Evolutionary conservation across 176 grass and related monocot genomes (phyloP).

Genomic region (maize (Zea mays)): Zm-B73-REFERENCE-NAM-5.0 NC_050099.1:32127501-32128000

Average conservation of each 20-base stretch:
- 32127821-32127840: neutral
- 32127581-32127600: slow-evolving; percentile 29
- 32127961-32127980: slow-evolving; percentile 86
- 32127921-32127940: slow-evolving; percentile 65
- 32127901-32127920: slow-evolving; percentile 16
- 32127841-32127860: neutral
- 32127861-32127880: neutral
- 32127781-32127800: neutral
- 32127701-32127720: neutral
- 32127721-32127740: neutral
- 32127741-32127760: slow-evolving; percentile 5
- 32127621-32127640: slow-evolving; percentile 1
- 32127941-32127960: slow-evolving; percentile 91
- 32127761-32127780: neutral
- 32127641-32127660: neutral
- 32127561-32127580: slow-evolving; percentile 91
- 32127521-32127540: slow-evolving; percentile 73
- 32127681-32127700: neutral
- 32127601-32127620: neutral
- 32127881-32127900: neutral
- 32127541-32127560: slow-evolving; percentile 72
- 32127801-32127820: neutral
- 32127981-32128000: slow-evolving; percentile 90
- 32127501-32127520: slow-evolving; percentile 70
- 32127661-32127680: neutral